Evolutionary conservation across 176 grass and related monocot species (phyloP).

Genomic region (Chrysopogon serrulatus): DNA sequence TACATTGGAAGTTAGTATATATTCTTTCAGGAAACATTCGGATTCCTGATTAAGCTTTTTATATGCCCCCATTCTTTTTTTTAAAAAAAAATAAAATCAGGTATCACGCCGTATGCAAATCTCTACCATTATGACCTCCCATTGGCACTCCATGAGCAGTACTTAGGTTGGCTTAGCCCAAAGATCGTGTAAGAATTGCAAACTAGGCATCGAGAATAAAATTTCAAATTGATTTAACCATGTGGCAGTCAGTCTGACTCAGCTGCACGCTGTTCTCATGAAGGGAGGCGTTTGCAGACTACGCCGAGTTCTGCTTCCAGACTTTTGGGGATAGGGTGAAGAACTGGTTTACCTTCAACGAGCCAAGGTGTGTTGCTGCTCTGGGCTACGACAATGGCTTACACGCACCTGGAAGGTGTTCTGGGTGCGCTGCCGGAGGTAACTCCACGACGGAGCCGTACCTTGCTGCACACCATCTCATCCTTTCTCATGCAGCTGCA

Average conservation of each 20-base stretch:
- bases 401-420: conserved; percentile 78
- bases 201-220: not conserved
- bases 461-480: conserved; percentile 64
- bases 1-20: not conserved
- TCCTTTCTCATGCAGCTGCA: conserved; percentile 82
- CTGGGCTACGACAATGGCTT: conserved; percentile 78
- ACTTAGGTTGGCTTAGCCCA: conserved; percentile 71
- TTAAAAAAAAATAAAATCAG: conserved; percentile 28
- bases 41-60: not conserved
- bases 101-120: conserved; percentile 77
- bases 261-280: not conserved
- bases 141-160: conserved; percentile 70
- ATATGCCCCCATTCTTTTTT: too few relatives aligned
- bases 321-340: conserved; percentile 78
- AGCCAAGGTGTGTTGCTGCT: conserved; percentile 76
- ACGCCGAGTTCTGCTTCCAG: conserved; percentile 84
- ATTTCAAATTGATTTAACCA: not conserved
- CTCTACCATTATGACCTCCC: conserved; percentile 98
- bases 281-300: conserved; percentile 70
- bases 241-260: not conserved
- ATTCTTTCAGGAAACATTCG: not conserved
- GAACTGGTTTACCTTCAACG: conserved; percentile 95
- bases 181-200: conserved; percentile 62
- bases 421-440: conserved; percentile 47
- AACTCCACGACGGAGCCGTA: conserved; percentile 87